Evolutionary conservation across 208 protist species (phyloP).

Genomic region (Entamoeba invadens): DNA sequence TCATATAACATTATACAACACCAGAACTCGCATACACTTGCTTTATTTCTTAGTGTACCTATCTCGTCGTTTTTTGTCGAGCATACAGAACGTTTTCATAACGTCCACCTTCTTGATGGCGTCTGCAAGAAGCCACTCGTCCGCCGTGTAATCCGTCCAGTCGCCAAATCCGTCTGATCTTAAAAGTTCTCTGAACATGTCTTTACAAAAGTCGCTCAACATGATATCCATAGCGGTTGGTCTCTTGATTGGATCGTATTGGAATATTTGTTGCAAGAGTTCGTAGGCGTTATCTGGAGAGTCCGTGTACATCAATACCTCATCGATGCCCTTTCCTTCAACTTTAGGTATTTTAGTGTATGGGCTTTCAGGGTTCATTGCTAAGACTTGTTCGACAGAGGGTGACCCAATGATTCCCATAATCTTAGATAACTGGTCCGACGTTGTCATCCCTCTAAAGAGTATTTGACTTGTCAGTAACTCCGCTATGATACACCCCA

Average conservation of each 20-base stretch:
- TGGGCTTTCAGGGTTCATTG: constrained; percentile 25
- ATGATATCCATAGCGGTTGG: not conserved
- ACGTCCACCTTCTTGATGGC: not conserved
- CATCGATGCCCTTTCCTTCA: not conserved
- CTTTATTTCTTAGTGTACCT: not conserved
- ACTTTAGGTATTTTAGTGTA: not conserved
- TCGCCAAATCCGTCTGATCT: not conserved
- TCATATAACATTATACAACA: not conserved
- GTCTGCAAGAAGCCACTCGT: not conserved
- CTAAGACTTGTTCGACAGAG: constrained; percentile 31
- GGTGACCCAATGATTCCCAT: constrained; percentile 40
- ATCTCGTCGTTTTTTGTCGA: not conserved
- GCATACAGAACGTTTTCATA: not conserved
- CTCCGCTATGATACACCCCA: constrained; percentile 89
- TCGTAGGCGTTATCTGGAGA: not conserved
- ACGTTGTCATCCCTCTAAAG: constrained; percentile 58
- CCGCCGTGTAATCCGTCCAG: not conserved
- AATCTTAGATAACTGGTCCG: constrained; percentile 44
- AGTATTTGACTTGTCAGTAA: constrained; percentile 71
- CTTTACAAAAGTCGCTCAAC: not conserved
- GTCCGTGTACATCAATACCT: not conserved
- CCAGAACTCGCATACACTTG: no score
- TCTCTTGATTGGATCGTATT: not conserved
- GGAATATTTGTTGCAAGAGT: not conserved
- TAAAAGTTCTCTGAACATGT: not conserved